Conservation (phyloP, 345 rosid genomes). For the Arabis alpina region DNA sequence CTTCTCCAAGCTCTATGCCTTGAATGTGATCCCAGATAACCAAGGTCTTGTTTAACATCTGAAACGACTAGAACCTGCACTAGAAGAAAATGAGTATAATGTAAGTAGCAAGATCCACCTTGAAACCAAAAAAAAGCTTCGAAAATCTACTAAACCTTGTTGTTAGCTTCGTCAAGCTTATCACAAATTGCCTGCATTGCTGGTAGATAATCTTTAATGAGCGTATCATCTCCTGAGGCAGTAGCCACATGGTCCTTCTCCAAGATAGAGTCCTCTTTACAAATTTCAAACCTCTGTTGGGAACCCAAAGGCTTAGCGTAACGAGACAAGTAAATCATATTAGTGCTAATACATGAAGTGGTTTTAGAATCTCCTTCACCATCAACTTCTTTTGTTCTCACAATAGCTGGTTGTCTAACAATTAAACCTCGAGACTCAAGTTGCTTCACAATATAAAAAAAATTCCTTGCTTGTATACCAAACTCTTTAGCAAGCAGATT, state of each 20-base stretch:
- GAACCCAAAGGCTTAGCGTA: constrained; percentile 78
- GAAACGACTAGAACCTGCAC: constrained; percentile 86
- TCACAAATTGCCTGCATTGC: constrained; percentile 85
- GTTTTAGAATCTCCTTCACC: constrained; percentile 33
- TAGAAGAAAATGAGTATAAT: constrained; percentile 45
- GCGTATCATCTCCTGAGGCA: not conserved
- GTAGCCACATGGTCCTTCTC: constrained; percentile 45
- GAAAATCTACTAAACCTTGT: constrained; percentile 56
- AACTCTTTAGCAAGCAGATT: constrained; percentile 79
- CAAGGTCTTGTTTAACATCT: constrained; percentile 84
- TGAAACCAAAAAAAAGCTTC: not conserved
- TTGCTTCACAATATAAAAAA: constrained; percentile 65
- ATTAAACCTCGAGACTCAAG: constrained; percentile 80
- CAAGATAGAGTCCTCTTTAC: constrained; percentile 52
- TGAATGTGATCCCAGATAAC: constrained; percentile 59
- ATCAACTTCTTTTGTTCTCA: constrained; percentile 68
- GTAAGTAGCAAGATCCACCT: constrained; percentile 24
- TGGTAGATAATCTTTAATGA: constrained; percentile 74
- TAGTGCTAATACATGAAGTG: constrained; percentile 20
- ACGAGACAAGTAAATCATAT: constrained; percentile 69
- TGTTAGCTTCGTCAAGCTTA: constrained; percentile 76
- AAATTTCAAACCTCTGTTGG: constrained; percentile 75
- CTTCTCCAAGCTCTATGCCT: constrained; percentile 88
- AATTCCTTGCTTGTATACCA: constrained; percentile 68
- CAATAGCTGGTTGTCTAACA: constrained; percentile 71